Evolutionary conservation across 1,284 basidiomycete genomes (phyloP).

Genomic region (Microbotryum saponariae): DNA sequence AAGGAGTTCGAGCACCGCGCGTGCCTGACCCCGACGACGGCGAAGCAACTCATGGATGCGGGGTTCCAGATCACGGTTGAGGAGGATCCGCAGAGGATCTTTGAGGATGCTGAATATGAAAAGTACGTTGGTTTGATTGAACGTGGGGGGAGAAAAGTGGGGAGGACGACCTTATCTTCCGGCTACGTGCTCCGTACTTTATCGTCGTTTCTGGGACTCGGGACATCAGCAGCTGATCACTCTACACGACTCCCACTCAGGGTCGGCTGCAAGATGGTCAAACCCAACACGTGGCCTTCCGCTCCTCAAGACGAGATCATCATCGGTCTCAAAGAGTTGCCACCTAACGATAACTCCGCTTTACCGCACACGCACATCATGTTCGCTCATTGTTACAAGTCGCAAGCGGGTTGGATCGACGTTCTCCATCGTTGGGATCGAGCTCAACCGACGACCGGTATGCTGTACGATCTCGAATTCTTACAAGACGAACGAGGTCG

Average conservation of each 20-base stretch:
- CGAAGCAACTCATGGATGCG: constrained; percentile 79
- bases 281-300: constrained; percentile 80
- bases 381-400: constrained; percentile 98
- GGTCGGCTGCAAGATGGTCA: constrained; percentile 80
- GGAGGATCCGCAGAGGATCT: constrained; percentile 89
- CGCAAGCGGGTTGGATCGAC: constrained; percentile 85
- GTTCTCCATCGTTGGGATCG: constrained; percentile 80
- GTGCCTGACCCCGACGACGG: constrained; percentile 86
- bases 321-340: constrained; percentile 92
- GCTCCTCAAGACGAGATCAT: constrained; percentile 72
- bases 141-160: neutral
- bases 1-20: constrained; percentile 89
- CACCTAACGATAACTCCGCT: constrained; percentile 64
- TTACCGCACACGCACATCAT: constrained; percentile 93
- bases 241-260: constrained; percentile 43
- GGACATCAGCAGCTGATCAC: neutral
- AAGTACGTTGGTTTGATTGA: constrained; percentile 52
- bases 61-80: constrained; percentile 91
- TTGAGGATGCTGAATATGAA: constrained; percentile 88
- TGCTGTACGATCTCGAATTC: constrained; percentile 95
- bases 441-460: constrained; percentile 59
- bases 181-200: neutral
- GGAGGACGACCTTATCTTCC: neutral
- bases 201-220: neutral
- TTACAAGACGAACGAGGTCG: constrained; percentile 74